phyloP scores from a whole-genome alignment of 345 rosid genomes.

The Moricandia arvensis region DNA sequence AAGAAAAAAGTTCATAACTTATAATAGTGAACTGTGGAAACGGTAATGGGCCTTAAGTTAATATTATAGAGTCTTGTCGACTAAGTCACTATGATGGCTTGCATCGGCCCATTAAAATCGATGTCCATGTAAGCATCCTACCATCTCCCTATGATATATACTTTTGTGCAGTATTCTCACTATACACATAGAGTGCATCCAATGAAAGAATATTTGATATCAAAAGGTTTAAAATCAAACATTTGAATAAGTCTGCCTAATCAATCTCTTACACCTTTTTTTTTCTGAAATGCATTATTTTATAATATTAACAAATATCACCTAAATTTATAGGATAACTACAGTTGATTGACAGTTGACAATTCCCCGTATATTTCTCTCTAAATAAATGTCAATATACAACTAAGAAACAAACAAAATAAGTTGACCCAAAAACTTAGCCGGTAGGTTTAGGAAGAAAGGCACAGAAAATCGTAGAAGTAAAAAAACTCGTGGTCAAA shows the following conservation, averaged over 20 bases:
- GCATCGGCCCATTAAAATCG: background rate
- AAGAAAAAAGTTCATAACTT: too few relatives aligned
- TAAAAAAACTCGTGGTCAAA: conserved; percentile 22
- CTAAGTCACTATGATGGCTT: background rate
- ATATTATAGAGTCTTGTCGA: background rate
- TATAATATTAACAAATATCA: background rate
- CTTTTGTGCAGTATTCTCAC: background rate
- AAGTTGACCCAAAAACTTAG: conserved; percentile 9
- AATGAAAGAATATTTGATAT: background rate
- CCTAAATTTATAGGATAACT: background rate
- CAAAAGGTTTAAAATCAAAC: background rate
- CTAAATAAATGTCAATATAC: conserved; percentile 2
- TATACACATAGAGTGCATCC: background rate
- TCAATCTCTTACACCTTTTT: background rate
- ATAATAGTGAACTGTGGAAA: background rate
- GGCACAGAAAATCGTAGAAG: conserved; percentile 30
- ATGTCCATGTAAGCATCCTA: background rate
- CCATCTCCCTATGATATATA: too few relatives aligned
- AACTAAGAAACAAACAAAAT: background rate
- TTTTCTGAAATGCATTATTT: background rate
- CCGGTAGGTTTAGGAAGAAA: conserved; percentile 20
- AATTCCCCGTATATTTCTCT: background rate
- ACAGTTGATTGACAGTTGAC: conserved; percentile 5
- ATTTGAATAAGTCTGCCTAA: background rate
- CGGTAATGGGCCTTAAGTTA: background rate